Evolutionary conservation across 2,329 filamentous ascomycete species (phyloP), one percentile per base, ranked within the genome.

Genomic region (Xylaria sp.): DNA sequence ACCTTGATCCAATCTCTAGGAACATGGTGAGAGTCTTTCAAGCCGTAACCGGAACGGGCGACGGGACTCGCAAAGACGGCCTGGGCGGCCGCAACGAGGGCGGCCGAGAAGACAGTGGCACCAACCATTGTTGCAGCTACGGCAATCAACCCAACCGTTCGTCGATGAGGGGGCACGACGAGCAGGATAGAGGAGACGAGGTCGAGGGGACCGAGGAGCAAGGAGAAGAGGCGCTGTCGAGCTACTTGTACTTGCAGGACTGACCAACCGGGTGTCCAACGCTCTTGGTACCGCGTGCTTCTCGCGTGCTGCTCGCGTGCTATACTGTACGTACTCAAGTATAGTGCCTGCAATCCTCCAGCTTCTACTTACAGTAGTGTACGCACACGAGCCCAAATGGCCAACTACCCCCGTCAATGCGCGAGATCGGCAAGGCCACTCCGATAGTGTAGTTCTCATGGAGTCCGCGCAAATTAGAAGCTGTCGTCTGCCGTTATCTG

Each of bases 21-120:
- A 10, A 83, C 80, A 65, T 73, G 66, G 70, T 87, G 84, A 15
- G 75, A 77, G 62, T 87, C 85, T 74, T 87, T 88, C 65, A 87
- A 76, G 6, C 64, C 65, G 54, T 74, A 74, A 38, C 65, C 62
- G 11, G 70, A 67, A 31, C 64, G 67, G 27, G 72, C 61, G 41
- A 73, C 52, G 5, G 72, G 71, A 38, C 48, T 68, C 31, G 70
- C 70, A 21, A 70, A 21, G 44, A 66, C 66, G 27, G 56, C 66
- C 43, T 69, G 68, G 19, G 65, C 68, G 53, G 67, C 70, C 60
- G 70, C 65, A 40, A 73, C 57, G 49, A 66, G 29, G 27, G 58
- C 64, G 44, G 65, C 69, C 65, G 71, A 70, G 47, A 72, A 60
- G 46, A 68, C 40, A 46, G 64, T 54, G 55, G 67, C 61, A 59